Evolutionary conservation across 352 stramenopile species (phyloP).

Genomic region (Thalassiosira exigua): DNA sequence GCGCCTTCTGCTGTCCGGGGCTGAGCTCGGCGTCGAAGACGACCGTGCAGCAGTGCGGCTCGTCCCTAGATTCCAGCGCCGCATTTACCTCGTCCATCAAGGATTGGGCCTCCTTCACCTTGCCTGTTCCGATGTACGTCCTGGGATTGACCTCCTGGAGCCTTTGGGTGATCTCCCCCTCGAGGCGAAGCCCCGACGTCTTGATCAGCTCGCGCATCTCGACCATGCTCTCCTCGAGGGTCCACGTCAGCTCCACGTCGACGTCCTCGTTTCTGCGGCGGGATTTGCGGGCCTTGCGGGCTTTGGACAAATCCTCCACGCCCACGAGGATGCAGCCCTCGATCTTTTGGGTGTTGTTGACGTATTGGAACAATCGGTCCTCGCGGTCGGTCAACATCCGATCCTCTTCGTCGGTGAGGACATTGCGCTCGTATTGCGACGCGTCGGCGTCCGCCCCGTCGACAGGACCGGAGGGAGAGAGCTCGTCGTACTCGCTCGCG

Average conservation of each 20-base stretch:
- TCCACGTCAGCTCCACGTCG: constrained; percentile 32
- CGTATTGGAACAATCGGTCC: constrained; percentile 74
- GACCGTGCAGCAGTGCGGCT: constrained; percentile 73
- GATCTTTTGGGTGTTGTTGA: constrained; percentile 58
- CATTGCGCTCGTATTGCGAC: background rate
- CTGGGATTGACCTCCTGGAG: constrained; percentile 86
- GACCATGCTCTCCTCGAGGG: constrained; percentile 86
- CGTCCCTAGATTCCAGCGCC: constrained; percentile 11
- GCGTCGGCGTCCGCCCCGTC: background rate
- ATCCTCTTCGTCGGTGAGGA: constrained; percentile 57
- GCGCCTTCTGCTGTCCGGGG: constrained; percentile 85
- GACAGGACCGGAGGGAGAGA: background rate
- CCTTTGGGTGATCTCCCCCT: constrained; percentile 85
- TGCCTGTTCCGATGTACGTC: constrained; percentile 85
- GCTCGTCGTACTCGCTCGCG: constrained; percentile 32
- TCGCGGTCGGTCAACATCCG: constrained; percentile 77
- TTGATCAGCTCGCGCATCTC: constrained; percentile 88
- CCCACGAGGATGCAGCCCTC: constrained; percentile 82
- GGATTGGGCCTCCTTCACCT: constrained; percentile 83
- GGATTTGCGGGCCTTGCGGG: constrained; percentile 39
- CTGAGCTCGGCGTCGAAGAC: constrained; percentile 89
- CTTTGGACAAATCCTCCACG: constrained; percentile 70
- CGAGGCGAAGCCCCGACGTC: constrained; percentile 84
- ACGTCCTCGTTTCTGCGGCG: constrained; percentile 20
- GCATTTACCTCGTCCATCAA: constrained; percentile 68